Evolutionary conservation across 148 eudicot species (phyloP).

Genomic region (Talinum fruticosum): DNA sequence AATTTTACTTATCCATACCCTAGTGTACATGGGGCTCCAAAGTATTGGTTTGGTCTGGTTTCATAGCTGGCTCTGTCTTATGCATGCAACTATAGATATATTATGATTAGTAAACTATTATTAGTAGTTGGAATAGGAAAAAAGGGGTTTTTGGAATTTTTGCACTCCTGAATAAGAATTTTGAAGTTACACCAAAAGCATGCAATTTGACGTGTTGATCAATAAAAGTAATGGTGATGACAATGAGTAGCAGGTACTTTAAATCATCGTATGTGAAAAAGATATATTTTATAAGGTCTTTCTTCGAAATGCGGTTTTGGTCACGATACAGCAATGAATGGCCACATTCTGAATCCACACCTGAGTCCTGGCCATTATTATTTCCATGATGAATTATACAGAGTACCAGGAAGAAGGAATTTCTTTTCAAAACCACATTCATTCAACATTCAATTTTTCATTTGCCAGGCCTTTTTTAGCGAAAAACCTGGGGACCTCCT

Average conservation of each 20-base stretch:
- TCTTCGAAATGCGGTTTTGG: too few relatives aligned
- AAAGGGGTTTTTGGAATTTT: not conserved
- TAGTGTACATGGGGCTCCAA: not conserved
- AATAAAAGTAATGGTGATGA: not conserved
- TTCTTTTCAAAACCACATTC: not conserved
- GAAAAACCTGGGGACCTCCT: too few relatives aligned
- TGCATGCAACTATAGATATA: not conserved
- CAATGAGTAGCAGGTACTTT: not conserved
- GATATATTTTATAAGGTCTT: not conserved
- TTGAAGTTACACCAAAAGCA: not conserved
- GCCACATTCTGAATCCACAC: too few relatives aligned
- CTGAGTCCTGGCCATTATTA: not conserved
- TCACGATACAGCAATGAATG: too few relatives aligned
- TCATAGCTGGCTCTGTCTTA: not conserved
- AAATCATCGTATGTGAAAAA: not conserved
- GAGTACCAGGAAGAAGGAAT: not conserved
- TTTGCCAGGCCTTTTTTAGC: too few relatives aligned
- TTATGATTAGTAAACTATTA: not conserved
- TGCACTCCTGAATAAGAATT: not conserved
- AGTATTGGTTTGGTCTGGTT: not conserved
- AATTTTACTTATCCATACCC: not conserved
- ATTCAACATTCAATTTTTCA: conserved; percentile 1
- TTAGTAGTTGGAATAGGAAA: not conserved
- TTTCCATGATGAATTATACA: not conserved
- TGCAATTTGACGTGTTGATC: not conserved